Percentiles rank a stretch among this genome's conserved stretches.
phyloP scores from a whole-genome alignment of 2,329 filamentous ascomycete genomes.

The Seiridium unicorne region DNA sequence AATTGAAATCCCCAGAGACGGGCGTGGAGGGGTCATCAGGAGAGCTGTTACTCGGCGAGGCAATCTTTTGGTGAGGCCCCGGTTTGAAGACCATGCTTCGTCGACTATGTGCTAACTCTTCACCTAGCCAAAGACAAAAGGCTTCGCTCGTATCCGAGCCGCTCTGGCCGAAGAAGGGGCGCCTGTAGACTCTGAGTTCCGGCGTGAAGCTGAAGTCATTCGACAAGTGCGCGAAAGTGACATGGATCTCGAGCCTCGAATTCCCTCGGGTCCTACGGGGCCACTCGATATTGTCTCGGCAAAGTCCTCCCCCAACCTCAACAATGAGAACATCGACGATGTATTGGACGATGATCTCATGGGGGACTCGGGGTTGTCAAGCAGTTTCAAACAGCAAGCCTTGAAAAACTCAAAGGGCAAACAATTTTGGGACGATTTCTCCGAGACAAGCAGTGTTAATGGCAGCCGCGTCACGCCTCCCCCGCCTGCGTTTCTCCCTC shows the following conservation, averaged over 20 bases:
- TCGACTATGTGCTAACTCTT: conserved; percentile 27
- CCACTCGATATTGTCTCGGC: conserved; percentile 51
- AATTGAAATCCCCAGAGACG: conserved; percentile 46
- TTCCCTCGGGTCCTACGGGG: conserved; percentile 30
- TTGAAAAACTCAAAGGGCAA: conserved; percentile 70
- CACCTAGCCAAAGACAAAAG: conserved; percentile 86
- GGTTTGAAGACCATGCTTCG: neutral
- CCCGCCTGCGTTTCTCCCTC: conserved; percentile 63
- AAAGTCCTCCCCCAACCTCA: conserved; percentile 66
- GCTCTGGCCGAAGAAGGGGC: conserved; percentile 85
- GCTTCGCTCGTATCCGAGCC: conserved; percentile 88
- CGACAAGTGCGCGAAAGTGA: conserved; percentile 93
- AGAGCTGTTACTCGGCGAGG: conserved; percentile 82
- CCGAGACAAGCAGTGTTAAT: conserved; percentile 59
- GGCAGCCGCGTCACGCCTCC: conserved; percentile 49
- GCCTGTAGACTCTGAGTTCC: conserved; percentile 83
- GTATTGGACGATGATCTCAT: conserved; percentile 69
- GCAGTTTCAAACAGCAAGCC: conserved; percentile 73
- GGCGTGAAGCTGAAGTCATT: conserved; percentile 91
- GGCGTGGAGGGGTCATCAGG: conserved; percentile 73
- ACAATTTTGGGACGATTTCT: conserved; percentile 77
- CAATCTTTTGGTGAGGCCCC: conserved; percentile 73
- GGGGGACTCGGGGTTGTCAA: conserved; percentile 55
- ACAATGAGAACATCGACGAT: conserved; percentile 65
- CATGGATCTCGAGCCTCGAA: conserved; percentile 53